Evolutionary conservation across 163 green algal genomes (phyloP).

Genomic region (Scenedesmus sp.): DNA sequence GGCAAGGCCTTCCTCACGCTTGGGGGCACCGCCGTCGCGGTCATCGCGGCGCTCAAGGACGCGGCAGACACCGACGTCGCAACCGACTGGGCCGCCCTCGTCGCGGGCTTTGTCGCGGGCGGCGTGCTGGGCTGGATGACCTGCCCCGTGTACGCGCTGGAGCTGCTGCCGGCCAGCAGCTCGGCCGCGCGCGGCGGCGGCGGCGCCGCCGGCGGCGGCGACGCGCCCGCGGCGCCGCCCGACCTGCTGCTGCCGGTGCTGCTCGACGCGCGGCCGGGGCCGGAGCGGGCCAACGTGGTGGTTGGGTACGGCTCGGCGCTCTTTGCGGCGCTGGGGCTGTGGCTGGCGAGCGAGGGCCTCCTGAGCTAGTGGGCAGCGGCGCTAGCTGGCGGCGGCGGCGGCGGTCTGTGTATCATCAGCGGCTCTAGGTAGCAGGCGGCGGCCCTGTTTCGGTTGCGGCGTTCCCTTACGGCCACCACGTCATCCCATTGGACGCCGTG

Average conservation of each 20-base stretch:
- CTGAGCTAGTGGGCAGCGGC: too few species aligned
- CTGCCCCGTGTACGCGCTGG: slow-evolving; percentile 16
- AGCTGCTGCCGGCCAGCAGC: slow-evolving; percentile 21
- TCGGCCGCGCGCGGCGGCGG: neutral
- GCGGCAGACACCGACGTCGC: slow-evolving; percentile 3
- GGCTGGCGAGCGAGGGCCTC: too few species aligned
- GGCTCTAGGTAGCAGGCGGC: too few species aligned
- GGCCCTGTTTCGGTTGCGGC: too few species aligned
- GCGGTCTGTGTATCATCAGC: too few species aligned
- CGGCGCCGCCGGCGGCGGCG: neutral
- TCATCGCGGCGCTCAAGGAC: slow-evolving; percentile 16
- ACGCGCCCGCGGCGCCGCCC: neutral
- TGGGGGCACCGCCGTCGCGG: neutral
- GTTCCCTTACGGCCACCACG: too few species aligned
- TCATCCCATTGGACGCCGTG: too few species aligned
- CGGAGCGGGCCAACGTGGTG: slow-evolving; percentile 3
- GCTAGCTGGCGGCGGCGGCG: too few species aligned
- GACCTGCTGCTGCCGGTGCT: slow-evolving; percentile 36
- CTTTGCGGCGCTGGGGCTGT: slow-evolving; percentile 27
- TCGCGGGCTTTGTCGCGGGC: neutral
- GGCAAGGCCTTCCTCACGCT: slow-evolving; percentile 29
- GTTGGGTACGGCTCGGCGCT: slow-evolving; percentile 12
- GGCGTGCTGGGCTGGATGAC: slow-evolving; percentile 10
- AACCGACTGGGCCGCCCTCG: slow-evolving; percentile 12
- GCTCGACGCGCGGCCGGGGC: neutral